Evolutionary conservation across 2,329 filamentous ascomycete genomes (phyloP).

Genomic region (Xylaria arbuscula): DNA sequence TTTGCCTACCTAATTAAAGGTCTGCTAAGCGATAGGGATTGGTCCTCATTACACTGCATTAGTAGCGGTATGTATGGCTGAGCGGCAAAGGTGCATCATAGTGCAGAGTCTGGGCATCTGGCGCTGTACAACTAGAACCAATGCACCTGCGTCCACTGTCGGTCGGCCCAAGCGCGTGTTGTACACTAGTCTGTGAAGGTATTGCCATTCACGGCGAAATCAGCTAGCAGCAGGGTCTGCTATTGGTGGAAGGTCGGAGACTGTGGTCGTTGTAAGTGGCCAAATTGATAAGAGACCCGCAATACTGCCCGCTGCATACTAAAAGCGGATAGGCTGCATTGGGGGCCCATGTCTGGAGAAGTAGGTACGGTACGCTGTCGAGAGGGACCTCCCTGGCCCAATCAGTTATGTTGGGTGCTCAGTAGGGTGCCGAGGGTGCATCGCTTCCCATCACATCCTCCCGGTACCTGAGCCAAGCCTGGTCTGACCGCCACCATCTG

Average conservation of each 20-base stretch:
- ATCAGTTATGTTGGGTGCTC: too few species aligned
- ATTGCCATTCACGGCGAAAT: constrained; percentile 36
- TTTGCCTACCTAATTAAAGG: neutral
- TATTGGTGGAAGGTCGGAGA: constrained; percentile 37
- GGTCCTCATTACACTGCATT: neutral
- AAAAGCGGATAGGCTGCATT: constrained; percentile 26
- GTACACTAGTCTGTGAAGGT: neutral
- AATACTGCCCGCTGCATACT: neutral
- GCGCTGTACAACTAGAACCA: constrained; percentile 24
- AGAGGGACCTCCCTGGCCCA: neutral
- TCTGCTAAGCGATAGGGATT: neutral
- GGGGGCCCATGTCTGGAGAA: neutral
- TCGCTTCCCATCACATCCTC: constrained; percentile 3
- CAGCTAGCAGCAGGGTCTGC: constrained; percentile 20
- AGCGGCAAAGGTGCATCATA: constrained; percentile 24
- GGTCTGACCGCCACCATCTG: constrained; percentile 23
- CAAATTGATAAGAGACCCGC: constrained; percentile 6
- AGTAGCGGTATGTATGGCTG: neutral
- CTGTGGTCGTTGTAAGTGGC: constrained; percentile 36
- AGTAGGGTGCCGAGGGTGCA: too few species aligned
- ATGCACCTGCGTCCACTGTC: constrained; percentile 26
- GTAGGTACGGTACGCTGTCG: neutral
- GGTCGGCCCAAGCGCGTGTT: constrained; percentile 1
- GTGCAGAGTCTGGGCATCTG: neutral
- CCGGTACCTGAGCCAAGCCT: neutral